Evolutionary conservation across 371 early-diverging fungal genomes (phyloP).

Genomic region (Entomophthora muscae): DNA sequence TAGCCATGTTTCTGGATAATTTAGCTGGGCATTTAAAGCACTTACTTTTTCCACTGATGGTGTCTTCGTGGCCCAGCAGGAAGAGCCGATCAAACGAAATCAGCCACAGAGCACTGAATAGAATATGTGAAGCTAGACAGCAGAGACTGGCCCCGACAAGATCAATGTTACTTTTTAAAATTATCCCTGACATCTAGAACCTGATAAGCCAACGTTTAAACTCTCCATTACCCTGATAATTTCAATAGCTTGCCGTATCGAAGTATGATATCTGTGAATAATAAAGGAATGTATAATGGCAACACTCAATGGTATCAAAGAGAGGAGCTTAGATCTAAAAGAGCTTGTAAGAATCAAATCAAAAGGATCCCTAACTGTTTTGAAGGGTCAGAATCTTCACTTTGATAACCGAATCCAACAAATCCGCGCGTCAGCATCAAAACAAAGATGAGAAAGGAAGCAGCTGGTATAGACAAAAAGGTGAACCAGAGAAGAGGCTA

Average conservation of each 20-base stretch:
- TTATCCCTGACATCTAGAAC: not conserved
- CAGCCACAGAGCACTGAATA: not conserved
- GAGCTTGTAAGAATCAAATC: not conserved
- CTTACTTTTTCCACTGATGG: not conserved
- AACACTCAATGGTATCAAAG: not conserved
- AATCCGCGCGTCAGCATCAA: constrained; percentile 3
- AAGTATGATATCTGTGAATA: constrained; percentile 5
- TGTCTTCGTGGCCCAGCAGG: not conserved
- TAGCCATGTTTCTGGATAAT: not conserved
- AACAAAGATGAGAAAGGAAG: not conserved
- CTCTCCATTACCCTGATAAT: not conserved
- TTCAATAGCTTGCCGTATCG: not conserved
- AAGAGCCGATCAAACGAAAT: constrained; percentile 7
- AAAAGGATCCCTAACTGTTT: not conserved
- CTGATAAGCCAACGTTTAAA: not conserved
- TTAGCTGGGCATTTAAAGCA: not conserved
- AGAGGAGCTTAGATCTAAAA: constrained; percentile 1
- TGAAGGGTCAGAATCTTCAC: not conserved
- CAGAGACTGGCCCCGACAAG: not conserved
- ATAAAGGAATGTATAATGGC: not conserved
- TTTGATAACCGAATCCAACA: constrained; percentile 2
- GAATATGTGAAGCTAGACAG: not conserved
- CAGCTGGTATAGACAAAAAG: not conserved
- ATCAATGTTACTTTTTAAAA: not conserved
- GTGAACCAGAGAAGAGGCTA: constrained; percentile 5